Evolutionary conservation across 139 green algal species (phyloP), one percentile per base, ranked within the genome.

Genomic region (Raphidocelis subcapitata): DNA sequence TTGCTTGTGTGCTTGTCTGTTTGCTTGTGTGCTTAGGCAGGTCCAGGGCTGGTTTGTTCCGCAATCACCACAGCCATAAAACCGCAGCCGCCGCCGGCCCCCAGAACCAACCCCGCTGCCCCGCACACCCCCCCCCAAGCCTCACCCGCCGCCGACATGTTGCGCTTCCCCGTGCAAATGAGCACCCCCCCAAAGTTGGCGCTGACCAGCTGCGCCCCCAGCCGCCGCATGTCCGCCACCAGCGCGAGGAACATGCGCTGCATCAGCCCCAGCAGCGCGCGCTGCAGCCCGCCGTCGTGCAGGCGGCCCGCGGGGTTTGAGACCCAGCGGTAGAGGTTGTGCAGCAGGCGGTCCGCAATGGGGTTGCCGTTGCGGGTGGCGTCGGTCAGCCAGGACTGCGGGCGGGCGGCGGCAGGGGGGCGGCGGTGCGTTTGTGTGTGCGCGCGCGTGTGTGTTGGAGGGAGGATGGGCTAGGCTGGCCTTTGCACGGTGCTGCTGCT

Each of bases 271-370:
- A 89, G 64, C 29, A 97, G 74, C 1, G 86, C 63, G 10, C 79
- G 75, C 51, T 92, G 87, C 57, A 98, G 83, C 5, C 72, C 74
- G 0, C 94, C 83, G 66, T 92, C 81, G 60, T 95, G 77, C 63
- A 97, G 71, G 1, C 35, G 51, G 1, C 82, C 87, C 36, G 57
- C 44, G 2, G 89, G 84, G 64, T 67, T 83, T 76, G 86, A 89
- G 1, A 98, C 63, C 94, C 94, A 98, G 28, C 89, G 85, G 75
- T 95, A 93, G 70, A 97, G 51, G 68, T 92, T 77, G 49, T 84
- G 68, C 65, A 98, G 83, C 76, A 98, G 80, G 10, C 32, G 37
- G 73, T 93, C 87, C 3, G 90, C 89, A 56, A 80, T 72, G 29
- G 84, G 66, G 84, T 89, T 97, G 69, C 64, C 68, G 69, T 85